phyloP scores from a whole-genome alignment of 148 eudicot species.

The Tetragonia tetragonoides region DNA sequence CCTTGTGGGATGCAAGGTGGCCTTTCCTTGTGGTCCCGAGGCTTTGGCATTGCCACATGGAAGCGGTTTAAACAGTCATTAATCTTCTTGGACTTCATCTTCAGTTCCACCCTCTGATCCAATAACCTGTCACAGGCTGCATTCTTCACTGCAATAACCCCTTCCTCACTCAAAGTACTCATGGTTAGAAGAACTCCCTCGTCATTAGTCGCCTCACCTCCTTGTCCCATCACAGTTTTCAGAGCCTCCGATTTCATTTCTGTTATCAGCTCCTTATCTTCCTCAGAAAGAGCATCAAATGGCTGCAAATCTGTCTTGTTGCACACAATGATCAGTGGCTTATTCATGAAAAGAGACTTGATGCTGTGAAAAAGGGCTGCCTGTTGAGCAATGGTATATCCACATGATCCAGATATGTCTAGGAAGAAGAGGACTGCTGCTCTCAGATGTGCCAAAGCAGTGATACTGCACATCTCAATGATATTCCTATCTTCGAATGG shows the following conservation, averaged over 20 bases:
- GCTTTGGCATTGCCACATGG: conserved; percentile 86
- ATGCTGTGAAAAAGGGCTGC: conserved; percentile 87
- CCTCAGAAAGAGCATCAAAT: conserved; percentile 62
- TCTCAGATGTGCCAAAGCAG: conserved; percentile 91
- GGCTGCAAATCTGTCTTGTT: conserved; percentile 92
- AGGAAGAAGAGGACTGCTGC: conserved; percentile 88
- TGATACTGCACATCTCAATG: conserved; percentile 96
- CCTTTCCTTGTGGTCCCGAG: conserved; percentile 76
- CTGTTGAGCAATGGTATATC: conserved; percentile 86
- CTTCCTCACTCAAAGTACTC: conserved; percentile 90
- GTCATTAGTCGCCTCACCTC: conserved; percentile 68
- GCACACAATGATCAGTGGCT: conserved; percentile 78
- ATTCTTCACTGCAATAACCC: conserved; percentile 77
- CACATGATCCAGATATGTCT: conserved; percentile 87
- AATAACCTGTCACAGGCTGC: conserved; percentile 89
- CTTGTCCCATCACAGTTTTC: conserved; percentile 75
- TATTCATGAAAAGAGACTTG: conserved; percentile 90
- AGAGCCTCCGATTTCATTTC: conserved; percentile 86
- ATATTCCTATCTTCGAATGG: conserved; percentile 95
- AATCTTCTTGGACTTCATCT: conserved; percentile 93
- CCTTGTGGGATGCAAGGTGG: conserved; percentile 78
- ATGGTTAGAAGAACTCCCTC: conserved; percentile 68
- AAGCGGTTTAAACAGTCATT: conserved; percentile 87
- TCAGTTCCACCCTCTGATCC: conserved; percentile 85
- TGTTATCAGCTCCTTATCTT: conserved; percentile 74